Conservation (phyloP, 192 early-diverging fungal species). For the Pilobolus umbonatus region DNA sequence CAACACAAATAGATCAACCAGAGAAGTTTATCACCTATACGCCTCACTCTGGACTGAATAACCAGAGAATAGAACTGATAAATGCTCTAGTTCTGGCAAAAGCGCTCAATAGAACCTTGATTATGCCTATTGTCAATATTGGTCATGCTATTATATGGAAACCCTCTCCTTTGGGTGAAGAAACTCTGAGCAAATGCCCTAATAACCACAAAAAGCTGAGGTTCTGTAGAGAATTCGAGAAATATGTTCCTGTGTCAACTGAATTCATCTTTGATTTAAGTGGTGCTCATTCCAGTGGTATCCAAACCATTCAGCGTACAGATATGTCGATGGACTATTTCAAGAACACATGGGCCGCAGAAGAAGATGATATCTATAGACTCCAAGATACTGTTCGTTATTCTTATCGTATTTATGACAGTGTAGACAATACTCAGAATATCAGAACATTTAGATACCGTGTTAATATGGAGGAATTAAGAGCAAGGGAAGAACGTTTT, state of each 20-base stretch:
- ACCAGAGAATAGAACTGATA: slow-evolving; percentile 47
- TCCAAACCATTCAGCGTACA: slow-evolving; percentile 15
- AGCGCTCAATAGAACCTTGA: slow-evolving; percentile 44
- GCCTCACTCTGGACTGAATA: slow-evolving; percentile 54
- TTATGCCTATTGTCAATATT: slow-evolving; percentile 40
- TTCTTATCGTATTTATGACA: slow-evolving; percentile 43
- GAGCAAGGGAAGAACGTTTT: slow-evolving; percentile 33
- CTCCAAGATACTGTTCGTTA: slow-evolving; percentile 38
- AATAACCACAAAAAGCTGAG: neutral
- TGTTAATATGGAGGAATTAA: slow-evolving; percentile 34
- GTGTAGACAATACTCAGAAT: slow-evolving; percentile 20
- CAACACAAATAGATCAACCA: slow-evolving; percentile 11
- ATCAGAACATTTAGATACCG: slow-evolving; percentile 22
- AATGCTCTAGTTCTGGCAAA: slow-evolving; percentile 45
- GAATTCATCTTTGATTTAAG: slow-evolving; percentile 27
- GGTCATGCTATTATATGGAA: slow-evolving; percentile 30
- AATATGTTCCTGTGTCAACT: slow-evolving; percentile 19
- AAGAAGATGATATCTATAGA: slow-evolving; percentile 28
- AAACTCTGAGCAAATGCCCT: slow-evolving; percentile 18
- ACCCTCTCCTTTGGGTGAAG: neutral
- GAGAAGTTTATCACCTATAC: slow-evolving; percentile 42
- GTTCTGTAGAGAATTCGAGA: slow-evolving; percentile 22
- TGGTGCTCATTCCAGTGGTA: slow-evolving; percentile 12
- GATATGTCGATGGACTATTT: slow-evolving; percentile 37
- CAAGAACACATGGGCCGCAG: slow-evolving; percentile 30